A percentile compares a stretch with the other conserved stretches of the same genome.
These are phyloP conservation scores for Pistacia integerrima DNA, from an alignment of 345 rosid species.

Conservation along the genomic window DNA sequence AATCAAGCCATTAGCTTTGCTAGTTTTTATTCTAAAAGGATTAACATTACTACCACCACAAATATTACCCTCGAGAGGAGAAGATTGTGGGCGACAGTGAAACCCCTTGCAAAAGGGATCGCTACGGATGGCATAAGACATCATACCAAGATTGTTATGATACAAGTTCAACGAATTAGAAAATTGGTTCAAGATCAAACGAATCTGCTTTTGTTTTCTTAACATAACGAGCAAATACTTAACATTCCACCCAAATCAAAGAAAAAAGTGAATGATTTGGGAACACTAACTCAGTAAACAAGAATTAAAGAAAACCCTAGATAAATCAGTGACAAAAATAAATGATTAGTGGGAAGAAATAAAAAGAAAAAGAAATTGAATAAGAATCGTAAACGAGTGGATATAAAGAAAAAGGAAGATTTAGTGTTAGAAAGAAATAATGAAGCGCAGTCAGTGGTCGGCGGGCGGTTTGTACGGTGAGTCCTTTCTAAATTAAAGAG, in stretches of 20 bases:
- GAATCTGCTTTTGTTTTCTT: constrained; percentile 33
- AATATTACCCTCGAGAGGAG: background rate
- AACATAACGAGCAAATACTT: constrained; percentile 45
- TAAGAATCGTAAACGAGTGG: background rate
- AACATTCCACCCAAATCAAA: constrained; percentile 37
- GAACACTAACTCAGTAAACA: background rate
- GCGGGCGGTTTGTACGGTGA: background rate
- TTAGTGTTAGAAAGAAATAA: background rate
- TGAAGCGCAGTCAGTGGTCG: background rate
- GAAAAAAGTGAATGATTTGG: background rate
- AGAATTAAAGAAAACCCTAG: constrained; percentile 11
- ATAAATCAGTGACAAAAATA: too few species aligned
- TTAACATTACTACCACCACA: background rate
- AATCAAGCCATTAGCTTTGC: constrained; percentile 29
- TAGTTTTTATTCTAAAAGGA: background rate
- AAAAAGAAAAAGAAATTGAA: background rate
- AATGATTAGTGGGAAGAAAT: background rate
- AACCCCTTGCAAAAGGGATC: constrained; percentile 25
- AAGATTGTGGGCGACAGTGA: constrained; percentile 12
- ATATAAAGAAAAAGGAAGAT: background rate
- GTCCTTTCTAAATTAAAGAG: too few species aligned
- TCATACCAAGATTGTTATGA: background rate
- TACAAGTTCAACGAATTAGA: background rate
- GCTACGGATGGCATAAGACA: constrained; percentile 25
- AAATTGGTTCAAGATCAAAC: constrained; percentile 33